Base-by-base conservation (phyloP, 1,139 yeast genomes). In the Ashbya aceris region DNA sequence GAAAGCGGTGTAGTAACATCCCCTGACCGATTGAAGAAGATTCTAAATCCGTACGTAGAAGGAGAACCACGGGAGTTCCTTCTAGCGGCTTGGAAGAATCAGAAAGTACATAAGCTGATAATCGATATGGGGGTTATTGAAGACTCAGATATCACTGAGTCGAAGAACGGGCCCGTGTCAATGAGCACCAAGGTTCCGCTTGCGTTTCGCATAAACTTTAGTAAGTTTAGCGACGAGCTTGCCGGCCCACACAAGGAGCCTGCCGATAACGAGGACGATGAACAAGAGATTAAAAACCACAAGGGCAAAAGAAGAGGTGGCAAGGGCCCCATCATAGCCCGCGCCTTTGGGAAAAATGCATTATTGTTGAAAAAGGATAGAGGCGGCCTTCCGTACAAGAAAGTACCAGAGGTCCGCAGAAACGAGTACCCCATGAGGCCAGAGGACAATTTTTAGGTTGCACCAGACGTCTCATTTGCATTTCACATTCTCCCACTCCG, bases 371-470 rank as follows among this genome's bases (percentile, higher is more conserved):
- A 57, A 35, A 57, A 58, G 34, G 65, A 60, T 40, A 53, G 65
- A 46, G 65, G 64, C 28, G 63, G 63, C 4, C 36, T 60, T 17
- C 62, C 64, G 11, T 60, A 59, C 43, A 60, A 54, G 37, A 50
- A 51, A 14, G 55, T 58, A 12, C 64, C 64, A 5, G 60, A 53
- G 34, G 58, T 60, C 2, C 42, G 43, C 11, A 53, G 53, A 36
- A 60, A 58, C 40, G 45, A 51, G 26, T 59, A 59, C 45, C 61
- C 62, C 28, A 46, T 52, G 7, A 47, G 56, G 41, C 52, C 56
- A n/a, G 34, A 41, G 11, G 37, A 34, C 29, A 10, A n/a, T 14
- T 10, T n/a, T 10, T 32, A 32, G 35, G n/a, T n/a, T 11, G 17
- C 12, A 11, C 17, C 13, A 14, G n/a, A 5, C 35, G n/a, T n/a